Base-by-base conservation (phyloP, 108 stramenopile genomes). In the Cyclotella kingstonii region DNA sequence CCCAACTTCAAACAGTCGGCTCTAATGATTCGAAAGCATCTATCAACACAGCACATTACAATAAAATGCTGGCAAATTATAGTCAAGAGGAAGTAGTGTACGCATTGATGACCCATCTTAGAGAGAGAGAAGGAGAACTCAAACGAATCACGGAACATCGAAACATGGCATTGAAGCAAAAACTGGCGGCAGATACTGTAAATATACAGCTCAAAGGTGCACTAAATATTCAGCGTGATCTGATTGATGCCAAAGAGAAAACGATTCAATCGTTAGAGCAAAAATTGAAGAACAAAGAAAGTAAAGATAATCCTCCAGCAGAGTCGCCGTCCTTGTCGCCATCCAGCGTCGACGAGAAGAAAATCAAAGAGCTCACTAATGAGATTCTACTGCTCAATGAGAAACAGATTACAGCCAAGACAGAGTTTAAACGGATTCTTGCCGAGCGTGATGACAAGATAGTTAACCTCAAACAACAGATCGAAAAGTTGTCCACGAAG, bases 51-150 rank as follows among this genome's bases (percentile, higher is more conserved):
- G 41, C 18, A 10, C 28, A 34, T 21, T 38, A n/a, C 46, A 23
- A 46, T 34, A 47, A 66, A 3, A 56, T 45, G 4, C 45, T 56
- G 5, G 21, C 31, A 12, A 48, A 46, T 19, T 68, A 41, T 36
- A 47, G 67, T 18, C 57, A 68, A 40, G 57, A 59, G 22, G 70
- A 72, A 25, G 47, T 72, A 1, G 70, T 72, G 25, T 54, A 43
- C 31, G 63, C 63, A 8, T 46, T 73, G 30, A 64, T 73, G 57
- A 52, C 63, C 34, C 71, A 73, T 28, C 43, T 73, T 40, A 35
- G 54, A 29, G 57, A 73, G 27, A 40, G 60, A 22, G 71, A 73
- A 18, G 44, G 34, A 3, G 71, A 73, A 30, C 33, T 73, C 25
- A 27, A 45, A 15, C 63, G 38, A 47, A 50, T 51, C 50, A 44